A percentile compares a stretch with the other conserved stretches of the same genome.
Conservation (phyloP, 208 protist genomes). For the Polymyxa betae region DNA sequence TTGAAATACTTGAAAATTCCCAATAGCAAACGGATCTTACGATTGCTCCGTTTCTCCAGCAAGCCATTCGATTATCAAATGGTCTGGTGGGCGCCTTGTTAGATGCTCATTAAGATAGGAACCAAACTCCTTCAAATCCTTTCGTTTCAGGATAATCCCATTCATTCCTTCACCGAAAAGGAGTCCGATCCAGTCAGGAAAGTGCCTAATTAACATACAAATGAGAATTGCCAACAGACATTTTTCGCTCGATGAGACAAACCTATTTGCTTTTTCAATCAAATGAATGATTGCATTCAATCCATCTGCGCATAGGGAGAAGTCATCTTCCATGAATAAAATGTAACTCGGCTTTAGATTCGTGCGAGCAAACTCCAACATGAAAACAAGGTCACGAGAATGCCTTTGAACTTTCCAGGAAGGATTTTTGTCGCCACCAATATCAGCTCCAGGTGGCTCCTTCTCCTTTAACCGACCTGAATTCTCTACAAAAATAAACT, state of each 20-base stretch:
- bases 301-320: not conserved
- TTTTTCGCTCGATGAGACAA: too few species aligned
- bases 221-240: not conserved
- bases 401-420: not conserved
- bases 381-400: not conserved
- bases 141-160: slow-evolving; percentile 5
- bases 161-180: not conserved
- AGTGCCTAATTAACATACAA: not conserved
- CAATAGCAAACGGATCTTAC: not conserved
- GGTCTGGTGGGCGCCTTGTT: not conserved
- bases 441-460: not conserved
- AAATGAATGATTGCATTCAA: not conserved
- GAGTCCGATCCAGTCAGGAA: not conserved
- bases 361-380: not conserved
- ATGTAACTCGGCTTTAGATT: not conserved
- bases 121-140: not conserved
- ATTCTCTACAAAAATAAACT: slow-evolving; percentile 1
- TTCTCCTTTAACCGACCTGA: not conserved
- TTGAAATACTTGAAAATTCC: not conserved
- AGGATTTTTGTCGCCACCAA: not conserved
- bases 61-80: not conserved
- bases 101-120: not conserved
- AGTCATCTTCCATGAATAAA: not conserved
- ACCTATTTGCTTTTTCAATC: not conserved
- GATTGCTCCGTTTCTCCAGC: not conserved